These are phyloP conservation scores for Leccinum subspadiceum DNA, from an alignment of 1,284 basidiomycete genomes.

Conservation along the genomic window DNA sequence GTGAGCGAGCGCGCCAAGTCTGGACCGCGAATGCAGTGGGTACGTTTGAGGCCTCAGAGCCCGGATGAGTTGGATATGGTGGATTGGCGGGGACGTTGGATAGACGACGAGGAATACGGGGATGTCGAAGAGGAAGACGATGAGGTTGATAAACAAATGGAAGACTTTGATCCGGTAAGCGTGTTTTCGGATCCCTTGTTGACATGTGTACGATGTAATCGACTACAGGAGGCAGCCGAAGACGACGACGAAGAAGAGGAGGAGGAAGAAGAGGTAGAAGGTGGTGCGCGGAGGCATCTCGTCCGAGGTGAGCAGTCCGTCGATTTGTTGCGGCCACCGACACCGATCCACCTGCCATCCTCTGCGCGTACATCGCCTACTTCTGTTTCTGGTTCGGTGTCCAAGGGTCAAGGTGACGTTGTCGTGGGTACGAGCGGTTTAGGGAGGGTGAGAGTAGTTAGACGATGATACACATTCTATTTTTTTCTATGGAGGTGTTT, in stretches of 20 bases:
- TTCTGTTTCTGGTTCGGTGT: slow-evolving; percentile 28
- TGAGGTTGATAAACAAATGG: slow-evolving; percentile 71
- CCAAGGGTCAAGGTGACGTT: slow-evolving; percentile 35
- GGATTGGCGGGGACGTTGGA: slow-evolving; percentile 86
- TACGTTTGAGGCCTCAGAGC: slow-evolving; percentile 80
- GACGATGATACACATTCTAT: slow-evolving; percentile 35
- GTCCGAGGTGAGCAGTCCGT: slow-evolving; percentile 33
- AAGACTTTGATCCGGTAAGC: slow-evolving; percentile 76
- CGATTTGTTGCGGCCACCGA: slow-evolving; percentile 33
- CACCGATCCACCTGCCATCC: slow-evolving; percentile 35
- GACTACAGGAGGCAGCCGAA: slow-evolving; percentile 28
- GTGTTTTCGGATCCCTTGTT: background rate
- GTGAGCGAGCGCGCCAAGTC: slow-evolving; percentile 83
- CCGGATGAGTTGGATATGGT: slow-evolving; percentile 82
- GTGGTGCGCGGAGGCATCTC: slow-evolving; percentile 36
- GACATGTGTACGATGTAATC: background rate
- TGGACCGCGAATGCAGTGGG: slow-evolving; percentile 97
- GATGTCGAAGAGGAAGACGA: slow-evolving; percentile 63
- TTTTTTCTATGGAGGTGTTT: slow-evolving; percentile 1
- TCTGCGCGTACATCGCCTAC: slow-evolving; percentile 53
- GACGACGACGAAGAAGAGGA: slow-evolving; percentile 65
- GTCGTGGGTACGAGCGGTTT: slow-evolving; percentile 18
- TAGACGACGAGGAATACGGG: slow-evolving; percentile 70
- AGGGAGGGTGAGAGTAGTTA: slow-evolving; percentile 49
- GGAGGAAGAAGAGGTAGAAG: slow-evolving; percentile 55